Evolutionary conservation across 768 basidiomycete genomes (phyloP).

Genomic region (Tephrocybe sp.): DNA sequence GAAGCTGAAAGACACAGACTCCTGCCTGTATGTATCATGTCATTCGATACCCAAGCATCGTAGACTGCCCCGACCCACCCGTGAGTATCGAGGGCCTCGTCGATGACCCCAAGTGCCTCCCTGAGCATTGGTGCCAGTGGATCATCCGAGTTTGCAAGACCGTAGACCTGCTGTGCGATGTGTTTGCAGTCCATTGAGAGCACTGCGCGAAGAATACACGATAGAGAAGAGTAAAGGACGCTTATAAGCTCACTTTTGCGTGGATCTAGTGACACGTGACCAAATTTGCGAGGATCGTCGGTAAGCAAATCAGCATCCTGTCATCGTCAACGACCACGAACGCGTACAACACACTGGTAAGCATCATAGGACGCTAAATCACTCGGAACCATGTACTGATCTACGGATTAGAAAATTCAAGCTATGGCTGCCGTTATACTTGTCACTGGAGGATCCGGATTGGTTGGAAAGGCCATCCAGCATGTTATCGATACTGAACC

Average conservation of each 20-base stretch:
- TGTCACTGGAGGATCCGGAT: slow-evolving; percentile 82
- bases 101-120: slow-evolving; percentile 82
- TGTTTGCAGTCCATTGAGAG: slow-evolving; percentile 45
- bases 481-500: slow-evolving; percentile 78
- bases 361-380: neutral
- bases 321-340: neutral
- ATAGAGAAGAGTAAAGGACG: neutral
- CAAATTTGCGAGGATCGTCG: neutral
- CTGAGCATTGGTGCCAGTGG: slow-evolving; percentile 60
- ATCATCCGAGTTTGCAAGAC: slow-evolving; percentile 51
- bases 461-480: slow-evolving; percentile 84
- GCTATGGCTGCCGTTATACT: slow-evolving; percentile 53
- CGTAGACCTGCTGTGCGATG: slow-evolving; percentile 59
- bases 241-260: neutral
- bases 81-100: slow-evolving; percentile 69
- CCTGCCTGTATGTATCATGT: slow-evolving; percentile 42
- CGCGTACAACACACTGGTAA: neutral
- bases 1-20: slow-evolving; percentile 84
- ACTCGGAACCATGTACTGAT: neutral
- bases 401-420: neutral
- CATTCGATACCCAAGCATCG: slow-evolving; percentile 14
- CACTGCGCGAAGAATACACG: neutral
- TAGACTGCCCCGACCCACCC: slow-evolving; percentile 58
- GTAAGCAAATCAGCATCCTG: neutral
- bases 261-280: slow-evolving; percentile 9